phyloP scores from a whole-genome alignment of 2,329 filamentous ascomycete species.

The Colletotrichum musicola region DNA sequence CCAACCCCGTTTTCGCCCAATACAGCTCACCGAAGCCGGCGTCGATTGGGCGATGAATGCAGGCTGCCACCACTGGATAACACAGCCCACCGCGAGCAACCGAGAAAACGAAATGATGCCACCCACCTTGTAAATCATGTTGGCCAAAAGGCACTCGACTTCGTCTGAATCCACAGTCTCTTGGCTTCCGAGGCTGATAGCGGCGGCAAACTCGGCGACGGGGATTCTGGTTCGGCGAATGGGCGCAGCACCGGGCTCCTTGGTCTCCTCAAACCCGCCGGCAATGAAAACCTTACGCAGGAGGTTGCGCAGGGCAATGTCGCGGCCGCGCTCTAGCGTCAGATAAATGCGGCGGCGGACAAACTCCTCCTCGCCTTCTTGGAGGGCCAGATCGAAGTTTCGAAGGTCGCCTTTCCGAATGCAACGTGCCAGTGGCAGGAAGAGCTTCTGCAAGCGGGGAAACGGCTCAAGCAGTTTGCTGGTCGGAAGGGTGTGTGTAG shows the following conservation, averaged over 20 bases:
- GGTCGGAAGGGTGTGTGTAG: constrained; percentile 85
- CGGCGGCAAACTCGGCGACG: constrained; percentile 86
- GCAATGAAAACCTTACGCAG: constrained; percentile 91
- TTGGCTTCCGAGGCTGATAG: constrained; percentile 79
- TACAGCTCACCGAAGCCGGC: background rate
- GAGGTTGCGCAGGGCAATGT: constrained; percentile 91
- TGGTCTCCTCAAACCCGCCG: constrained; percentile 83
- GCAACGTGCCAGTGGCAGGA: constrained; percentile 80
- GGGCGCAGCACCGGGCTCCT: constrained; percentile 73
- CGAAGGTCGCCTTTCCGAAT: constrained; percentile 87
- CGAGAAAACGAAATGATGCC: constrained; percentile 39
- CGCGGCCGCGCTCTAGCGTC: constrained; percentile 90
- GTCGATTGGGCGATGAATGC: background rate
- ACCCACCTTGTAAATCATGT: constrained; percentile 96
- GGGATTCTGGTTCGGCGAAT: constrained; percentile 82
- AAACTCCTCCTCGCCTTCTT: constrained; percentile 89
- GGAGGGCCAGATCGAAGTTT: constrained; percentile 85
- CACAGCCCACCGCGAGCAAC: background rate
- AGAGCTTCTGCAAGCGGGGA: constrained; percentile 81
- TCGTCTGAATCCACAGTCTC: constrained; percentile 86
- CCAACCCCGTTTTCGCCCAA: background rate
- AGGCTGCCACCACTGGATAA: constrained; percentile 10
- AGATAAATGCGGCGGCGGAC: constrained; percentile 94
- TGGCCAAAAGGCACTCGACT: constrained; percentile 93
- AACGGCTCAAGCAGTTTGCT: constrained; percentile 78